Base-by-base conservation (phyloP, 2,329 filamentous ascomycete species). In the Pezicula neosporulosa region DNA sequence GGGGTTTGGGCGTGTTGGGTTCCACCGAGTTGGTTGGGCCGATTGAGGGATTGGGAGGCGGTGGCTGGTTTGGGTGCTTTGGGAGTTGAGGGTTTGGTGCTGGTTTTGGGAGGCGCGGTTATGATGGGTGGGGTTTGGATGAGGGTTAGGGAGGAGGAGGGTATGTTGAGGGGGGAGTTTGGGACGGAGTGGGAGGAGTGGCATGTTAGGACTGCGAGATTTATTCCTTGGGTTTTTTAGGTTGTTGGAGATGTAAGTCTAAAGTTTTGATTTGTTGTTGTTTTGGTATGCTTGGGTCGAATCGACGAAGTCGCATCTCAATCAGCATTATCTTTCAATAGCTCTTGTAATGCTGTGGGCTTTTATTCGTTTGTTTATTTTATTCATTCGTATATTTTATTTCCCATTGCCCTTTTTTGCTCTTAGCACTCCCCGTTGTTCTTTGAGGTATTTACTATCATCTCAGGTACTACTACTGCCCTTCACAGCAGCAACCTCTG, bases 131-230 rank as follows among this genome's bases (percentile, higher is more conserved):
- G 55, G 0, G 45, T 70, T 3, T 65, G 60, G 16, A 43, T 21
- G 6, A 64, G 77, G 21, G 71, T 81, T 1, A 58, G 49, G 30
- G 70, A 81, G 53, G 77, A 80, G 57, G 78, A 82, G 57, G 51
- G 44, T 1, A 78, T 83, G 77, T 53, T 82, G 54, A 66, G 58
- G 46, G 64, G 58, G 4, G 62, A 66, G 15, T 81, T 81, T 65
- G 74, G 75, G 0, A 55, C 59, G 10, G 65, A 74, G 45, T 82
- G 78, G 77, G 72, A 74, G 52, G 56, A 56, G 6, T 80, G 77
- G 73, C 70, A 80, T 64, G 52, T 55, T 3, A 63, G 49, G 49
- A 82, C 78, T 5, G 70, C 71, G 41, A 68, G 76, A 28, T 77
- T 80, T 43, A 63, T 82, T 28, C 78, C 79, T 0, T 66, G 67